phyloP scores from a whole-genome alignment of 257 asterid genomes.

The Fraxinus quadrangulata region DNA sequence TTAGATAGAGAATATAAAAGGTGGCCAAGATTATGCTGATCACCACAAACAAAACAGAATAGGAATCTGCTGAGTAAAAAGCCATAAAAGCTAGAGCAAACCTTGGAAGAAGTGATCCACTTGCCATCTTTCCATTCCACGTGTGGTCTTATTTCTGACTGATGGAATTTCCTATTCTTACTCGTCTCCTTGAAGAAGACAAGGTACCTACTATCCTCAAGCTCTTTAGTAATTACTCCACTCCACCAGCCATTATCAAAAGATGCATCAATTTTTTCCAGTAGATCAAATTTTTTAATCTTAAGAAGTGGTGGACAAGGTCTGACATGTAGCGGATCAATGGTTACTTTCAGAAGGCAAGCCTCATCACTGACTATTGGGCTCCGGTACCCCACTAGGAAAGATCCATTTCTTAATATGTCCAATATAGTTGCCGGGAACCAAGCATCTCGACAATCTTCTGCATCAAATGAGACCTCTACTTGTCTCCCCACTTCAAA shows the following conservation, averaged over 20 bases:
- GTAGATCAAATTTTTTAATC: slow-evolving; percentile 43
- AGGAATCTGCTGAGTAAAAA: not conserved
- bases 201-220: slow-evolving; percentile 45
- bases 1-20: not conserved
- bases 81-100: slow-evolving; percentile 29
- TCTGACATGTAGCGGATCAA: slow-evolving; percentile 57
- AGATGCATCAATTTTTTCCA: slow-evolving; percentile 74
- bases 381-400: slow-evolving; percentile 42
- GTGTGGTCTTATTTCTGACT: slow-evolving; percentile 65
- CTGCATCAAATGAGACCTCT: slow-evolving; percentile 62
- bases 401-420: slow-evolving; percentile 42
- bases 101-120: slow-evolving; percentile 78
- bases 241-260: slow-evolving; percentile 63
- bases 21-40: not conserved
- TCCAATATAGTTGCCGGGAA: slow-evolving; percentile 52
- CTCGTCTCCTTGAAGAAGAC: slow-evolving; percentile 51
- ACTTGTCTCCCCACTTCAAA: slow-evolving; percentile 63
- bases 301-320: slow-evolving; percentile 75
- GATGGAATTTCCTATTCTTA: slow-evolving; percentile 38
- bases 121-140: slow-evolving; percentile 76
- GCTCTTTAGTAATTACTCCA: slow-evolving; percentile 58
- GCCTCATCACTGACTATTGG: slow-evolving; percentile 19
- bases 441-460: slow-evolving; percentile 57
- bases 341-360: slow-evolving; percentile 25
- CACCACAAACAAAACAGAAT: not conserved